A percentile compares a stretch with the other conserved stretches of the same genome.
Evolutionary conservation across 1,284 basidiomycete species (phyloP).

Genomic region (Kwoniella shivajii): DNA sequence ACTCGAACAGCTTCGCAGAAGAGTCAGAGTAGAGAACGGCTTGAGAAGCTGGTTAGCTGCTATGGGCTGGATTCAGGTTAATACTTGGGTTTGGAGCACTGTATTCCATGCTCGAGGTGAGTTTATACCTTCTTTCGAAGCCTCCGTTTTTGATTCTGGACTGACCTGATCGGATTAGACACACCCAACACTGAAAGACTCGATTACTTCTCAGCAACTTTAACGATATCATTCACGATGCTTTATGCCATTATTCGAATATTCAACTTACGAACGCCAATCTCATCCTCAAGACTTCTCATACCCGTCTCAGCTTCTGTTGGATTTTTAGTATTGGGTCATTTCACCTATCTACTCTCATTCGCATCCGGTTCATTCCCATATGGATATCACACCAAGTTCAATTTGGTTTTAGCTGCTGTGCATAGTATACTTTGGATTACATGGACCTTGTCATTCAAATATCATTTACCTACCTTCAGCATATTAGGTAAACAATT

Average conservation of each 20-base stretch:
- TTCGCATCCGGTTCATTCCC: conserved; percentile 72
- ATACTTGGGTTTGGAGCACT: conserved; percentile 90
- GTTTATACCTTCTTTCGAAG: conserved; percentile 15
- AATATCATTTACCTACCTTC: conserved; percentile 26
- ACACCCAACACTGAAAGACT: conserved; percentile 80
- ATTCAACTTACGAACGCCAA: conserved; percentile 62
- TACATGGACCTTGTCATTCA: conserved; percentile 64
- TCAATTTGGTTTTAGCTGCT: conserved; percentile 75
- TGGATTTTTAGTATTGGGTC: conserved; percentile 35
- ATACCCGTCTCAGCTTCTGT: conserved; percentile 27
- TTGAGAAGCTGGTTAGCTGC: conserved; percentile 70
- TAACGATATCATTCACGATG: conserved; percentile 74
- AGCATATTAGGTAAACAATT: conserved; percentile 19
- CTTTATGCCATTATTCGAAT: conserved; percentile 75
- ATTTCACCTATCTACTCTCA: conserved; percentile 60
- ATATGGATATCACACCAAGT: conserved; percentile 91
- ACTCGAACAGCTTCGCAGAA: conserved; percentile 58
- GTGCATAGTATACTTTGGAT: conserved; percentile 80
- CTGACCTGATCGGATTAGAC: conserved; percentile 60
- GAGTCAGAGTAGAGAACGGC: conserved; percentile 64
- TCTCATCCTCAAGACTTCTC: conserved; percentile 22
- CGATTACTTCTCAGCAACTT: conserved; percentile 93
- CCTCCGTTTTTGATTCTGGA: background rate
- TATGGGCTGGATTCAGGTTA: conserved; percentile 75
- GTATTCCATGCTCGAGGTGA: conserved; percentile 90